A percentile compares a stretch with the other conserved stretches of the same genome.
phyloP scores from a whole-genome alignment of 352 stramenopile species.

The Globisporangium spiculum region DNA sequence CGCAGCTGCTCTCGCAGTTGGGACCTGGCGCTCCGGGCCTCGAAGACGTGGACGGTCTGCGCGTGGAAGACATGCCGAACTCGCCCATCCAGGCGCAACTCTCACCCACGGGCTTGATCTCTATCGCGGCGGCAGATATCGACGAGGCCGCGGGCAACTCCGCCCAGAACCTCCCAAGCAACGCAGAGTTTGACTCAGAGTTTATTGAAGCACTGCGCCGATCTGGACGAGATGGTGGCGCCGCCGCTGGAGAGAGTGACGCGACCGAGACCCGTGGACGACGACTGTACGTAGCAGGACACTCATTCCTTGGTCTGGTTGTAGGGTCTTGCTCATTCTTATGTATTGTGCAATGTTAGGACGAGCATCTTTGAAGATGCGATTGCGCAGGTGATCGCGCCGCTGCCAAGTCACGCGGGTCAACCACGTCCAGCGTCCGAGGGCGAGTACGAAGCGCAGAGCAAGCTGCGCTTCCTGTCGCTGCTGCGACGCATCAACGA shows the following conservation, averaged over 20 bases:
- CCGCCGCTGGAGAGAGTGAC: neutral
- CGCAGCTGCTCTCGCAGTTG: slow-evolving; percentile 31
- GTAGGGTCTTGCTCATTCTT: neutral
- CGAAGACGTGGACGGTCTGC: slow-evolving; percentile 42
- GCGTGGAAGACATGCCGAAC: slow-evolving; percentile 43
- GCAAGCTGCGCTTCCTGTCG: slow-evolving; percentile 71
- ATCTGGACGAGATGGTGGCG: neutral
- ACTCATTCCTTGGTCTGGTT: neutral
- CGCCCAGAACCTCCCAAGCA: slow-evolving; percentile 20
- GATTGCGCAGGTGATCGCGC: slow-evolving; percentile 20
- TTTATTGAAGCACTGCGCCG: slow-evolving; percentile 60
- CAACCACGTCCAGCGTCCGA: neutral
- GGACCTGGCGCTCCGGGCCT: slow-evolving; percentile 41
- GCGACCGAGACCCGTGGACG: slow-evolving; percentile 2
- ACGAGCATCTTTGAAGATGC: slow-evolving; percentile 18
- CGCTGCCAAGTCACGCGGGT: slow-evolving; percentile 24
- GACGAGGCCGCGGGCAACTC: slow-evolving; percentile 51
- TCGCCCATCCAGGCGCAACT: slow-evolving; percentile 53
- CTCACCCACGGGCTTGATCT: slow-evolving; percentile 75
- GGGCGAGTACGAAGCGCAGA: slow-evolving; percentile 37
- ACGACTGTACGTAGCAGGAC: slow-evolving; percentile 3
- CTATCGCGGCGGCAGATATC: slow-evolving; percentile 79
- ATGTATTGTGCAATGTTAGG: neutral
- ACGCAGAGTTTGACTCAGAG: slow-evolving; percentile 58
- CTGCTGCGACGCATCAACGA: slow-evolving; percentile 81